Conservation (phyloP, 257 asterid genomes). For the Osmanthus fragrans region DNA sequence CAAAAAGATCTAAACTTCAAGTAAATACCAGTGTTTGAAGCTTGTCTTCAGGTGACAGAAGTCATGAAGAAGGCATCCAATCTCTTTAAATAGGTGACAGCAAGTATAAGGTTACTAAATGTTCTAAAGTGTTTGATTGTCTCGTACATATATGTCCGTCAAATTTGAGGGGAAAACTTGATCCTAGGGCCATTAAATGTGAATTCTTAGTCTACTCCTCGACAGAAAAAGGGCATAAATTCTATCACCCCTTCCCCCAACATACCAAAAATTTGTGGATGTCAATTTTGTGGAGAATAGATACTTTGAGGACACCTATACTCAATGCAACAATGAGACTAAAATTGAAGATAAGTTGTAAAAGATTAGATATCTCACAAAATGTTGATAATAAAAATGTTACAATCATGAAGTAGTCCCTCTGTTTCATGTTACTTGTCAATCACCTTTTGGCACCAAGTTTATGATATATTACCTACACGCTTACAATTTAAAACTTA, state of each 20-base stretch:
- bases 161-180: neutral
- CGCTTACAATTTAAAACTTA: no score
- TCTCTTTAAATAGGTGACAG: neutral
- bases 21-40: neutral
- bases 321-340: neutral
- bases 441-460: no score
- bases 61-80: neutral
- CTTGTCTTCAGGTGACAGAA: neutral
- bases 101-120: neutral
- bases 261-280: no score
- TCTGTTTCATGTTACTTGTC: no score
- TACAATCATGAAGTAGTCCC: neutral
- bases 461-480: no score
- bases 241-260: neutral
- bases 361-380: neutral
- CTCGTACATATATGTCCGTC: neutral
- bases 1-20: neutral
- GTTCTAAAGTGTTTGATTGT: neutral
- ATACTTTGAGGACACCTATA: neutral
- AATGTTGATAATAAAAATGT: neutral
- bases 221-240: neutral
- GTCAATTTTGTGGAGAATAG: neutral
- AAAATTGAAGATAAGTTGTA: neutral
- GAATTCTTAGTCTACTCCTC: neutral
- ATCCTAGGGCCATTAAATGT: neutral